Evolutionary conservation across 306 rosid species (phyloP), one percentile per base, ranked within the genome.

Genomic region (Vachellia collinsii): DNA sequence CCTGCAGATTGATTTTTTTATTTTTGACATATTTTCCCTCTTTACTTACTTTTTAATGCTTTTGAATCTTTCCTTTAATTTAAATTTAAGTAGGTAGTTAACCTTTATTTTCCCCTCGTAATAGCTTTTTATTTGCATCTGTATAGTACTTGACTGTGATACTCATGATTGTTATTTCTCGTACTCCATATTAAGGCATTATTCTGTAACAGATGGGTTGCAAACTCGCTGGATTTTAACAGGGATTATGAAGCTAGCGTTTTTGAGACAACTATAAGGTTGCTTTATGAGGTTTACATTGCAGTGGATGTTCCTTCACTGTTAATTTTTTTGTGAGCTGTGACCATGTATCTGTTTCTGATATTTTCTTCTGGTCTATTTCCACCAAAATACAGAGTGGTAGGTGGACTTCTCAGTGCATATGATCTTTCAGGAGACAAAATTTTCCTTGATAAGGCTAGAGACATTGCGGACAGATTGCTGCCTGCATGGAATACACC

Each of bases 231-330:
- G 94, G 97, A 96, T 88, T 96, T 96, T 88, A 81, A 96, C 89
- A 96, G 93, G 97, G 90, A 96, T 69, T 90, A 93, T 64, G 98
- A 96, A 25, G 98, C 98, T 74, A 96, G 99, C 68, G 98, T 96
- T 80, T 96, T 96, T 87, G 98, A 96, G 97, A 96, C 99, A 89
- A 96, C 98, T 87, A 96, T 96, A 93, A 96, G 98, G 98, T 92
- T 90, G 91, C 91, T 76, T 85, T 87, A 87, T 90, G 88, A 90
- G 98, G 96, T 95, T 95, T 95, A 92, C 86, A 88, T 85, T 81
- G 85, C 79, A 79, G 92, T 93, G 82, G 83, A 85, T 53, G 87
- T 86, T 44, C 75, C 65, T 70, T 87, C 77, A 38, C 78, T 75
- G 42, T 75, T 80, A 48, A 56, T 54, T 58, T 64, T 51, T 4